Evolutionary conservation across 441 rosid genomes (phyloP), one percentile per base, ranked within the genome.

Genomic region (Cnidoscolus chayamansa): DNA sequence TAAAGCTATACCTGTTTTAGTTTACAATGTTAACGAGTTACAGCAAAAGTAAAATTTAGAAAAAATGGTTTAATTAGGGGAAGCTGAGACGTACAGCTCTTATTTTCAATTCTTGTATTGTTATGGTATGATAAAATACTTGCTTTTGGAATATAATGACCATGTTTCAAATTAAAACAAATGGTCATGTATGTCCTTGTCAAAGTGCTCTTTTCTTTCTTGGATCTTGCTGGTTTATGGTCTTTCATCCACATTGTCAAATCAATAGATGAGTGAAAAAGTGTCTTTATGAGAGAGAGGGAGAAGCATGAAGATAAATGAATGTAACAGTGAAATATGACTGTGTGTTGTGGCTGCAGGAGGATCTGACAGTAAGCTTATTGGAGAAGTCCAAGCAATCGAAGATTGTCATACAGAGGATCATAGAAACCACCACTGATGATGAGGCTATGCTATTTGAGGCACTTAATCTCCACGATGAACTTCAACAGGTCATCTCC

Each of bases 381-480:
- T 54, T 88, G 79, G 94, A 88, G 84, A 88, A 93, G 75, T 89
- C 94, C 84, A 91, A 85, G 81, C 89, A 86, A 70, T 86, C 89
- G 0, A 93, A 86, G 67, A 84, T 90, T 12, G 76, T 81, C 67
- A 81, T 93, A 76, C 87, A 88, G 64, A 83, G 88, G 83, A 82
- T 93, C 77, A 86, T 93, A 78, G 90, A 93, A 77, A 85, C 87
- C 85, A 89, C 91, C 56, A 79, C 79, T 13, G 89, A 88, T 7
- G 94, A 93, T 7, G 98, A 93, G 68, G 86, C 79, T 13, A 76
- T 88, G 77, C 94, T 93, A 30, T 91, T 93, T 31, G 98, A 91
- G 76, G 97, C 97, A 66, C 85, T 93, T 71, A 87, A 83, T 80
- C 79, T 93, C 79, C 78, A 91, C 12, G 98, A 91, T 45, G 96